Conservation (phyloP, 148 eudicot genomes). For the Drosera capensis region DNA sequence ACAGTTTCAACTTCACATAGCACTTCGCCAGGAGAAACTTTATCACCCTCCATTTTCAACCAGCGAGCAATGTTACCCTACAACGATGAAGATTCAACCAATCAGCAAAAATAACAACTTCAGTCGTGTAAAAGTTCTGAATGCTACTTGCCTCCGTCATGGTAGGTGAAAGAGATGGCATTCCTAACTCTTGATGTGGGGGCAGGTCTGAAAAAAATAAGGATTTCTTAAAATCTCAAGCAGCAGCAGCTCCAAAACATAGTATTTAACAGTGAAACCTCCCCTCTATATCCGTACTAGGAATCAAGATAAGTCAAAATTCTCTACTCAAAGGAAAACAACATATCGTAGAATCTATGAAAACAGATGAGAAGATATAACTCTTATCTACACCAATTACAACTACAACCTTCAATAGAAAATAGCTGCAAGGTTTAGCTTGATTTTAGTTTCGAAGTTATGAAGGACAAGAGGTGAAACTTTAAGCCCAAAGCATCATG, state of each 20-base stretch:
- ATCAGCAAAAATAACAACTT: constrained; percentile 1
- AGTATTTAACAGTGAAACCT: not conserved
- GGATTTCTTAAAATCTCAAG: not conserved
- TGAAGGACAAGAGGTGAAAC: too few relatives aligned
- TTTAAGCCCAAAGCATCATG: too few relatives aligned
- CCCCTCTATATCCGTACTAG: not conserved
- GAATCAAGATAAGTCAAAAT: too few relatives aligned
- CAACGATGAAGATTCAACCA: constrained; percentile 1
- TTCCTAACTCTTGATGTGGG: constrained; percentile 85
- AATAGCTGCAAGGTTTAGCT: too few relatives aligned
- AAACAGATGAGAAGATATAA: not conserved
- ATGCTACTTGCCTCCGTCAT: constrained; percentile 71
- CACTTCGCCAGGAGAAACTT: constrained; percentile 86
- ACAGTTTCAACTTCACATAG: constrained; percentile 99
- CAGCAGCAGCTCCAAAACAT: not conserved
- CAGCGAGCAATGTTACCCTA: constrained; percentile 95
- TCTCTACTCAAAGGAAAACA: too few relatives aligned
- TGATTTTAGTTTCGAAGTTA: too few relatives aligned
- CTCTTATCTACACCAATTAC: too few relatives aligned
- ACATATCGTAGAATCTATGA: not conserved
- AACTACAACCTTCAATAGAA: too few relatives aligned
- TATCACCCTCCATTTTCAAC: constrained; percentile 95
- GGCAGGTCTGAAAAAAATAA: constrained; percentile 48
- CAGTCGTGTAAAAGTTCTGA: constrained; percentile 2
- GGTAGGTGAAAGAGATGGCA: constrained; percentile 97